Evolutionary conservation across 108 stramenopile genomes (phyloP).

Genomic region (Skeletonema marinoi): DNA sequence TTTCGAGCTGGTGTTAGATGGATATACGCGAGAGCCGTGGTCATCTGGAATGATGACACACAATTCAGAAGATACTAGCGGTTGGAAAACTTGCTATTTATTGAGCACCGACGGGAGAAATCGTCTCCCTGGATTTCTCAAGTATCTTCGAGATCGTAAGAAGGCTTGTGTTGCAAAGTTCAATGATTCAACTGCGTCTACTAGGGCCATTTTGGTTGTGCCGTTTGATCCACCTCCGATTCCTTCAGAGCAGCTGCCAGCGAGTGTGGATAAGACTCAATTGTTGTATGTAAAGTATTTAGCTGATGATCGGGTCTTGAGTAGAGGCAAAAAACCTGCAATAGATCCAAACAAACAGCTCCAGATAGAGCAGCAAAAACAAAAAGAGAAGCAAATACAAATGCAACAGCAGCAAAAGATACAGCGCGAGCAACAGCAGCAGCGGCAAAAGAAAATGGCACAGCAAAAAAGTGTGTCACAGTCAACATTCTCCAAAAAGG

Average conservation of each 20-base stretch:
- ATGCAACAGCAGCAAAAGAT: constrained; percentile 22
- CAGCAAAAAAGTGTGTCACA: not conserved
- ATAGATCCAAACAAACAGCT: constrained; percentile 8
- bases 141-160: constrained; percentile 71
- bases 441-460: constrained; percentile 19
- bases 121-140: constrained; percentile 75
- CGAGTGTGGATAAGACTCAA: constrained; percentile 26
- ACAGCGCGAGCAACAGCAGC: constrained; percentile 17
- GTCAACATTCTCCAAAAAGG: constrained; percentile 14
- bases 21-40: constrained; percentile 83
- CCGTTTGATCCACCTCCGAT: constrained; percentile 55
- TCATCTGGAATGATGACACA: constrained; percentile 42
- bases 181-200: constrained; percentile 23
- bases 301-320: constrained; percentile 39
- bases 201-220: constrained; percentile 55
- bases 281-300: constrained; percentile 52
- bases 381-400: constrained; percentile 33
- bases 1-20: constrained; percentile 62
- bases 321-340: not conserved
- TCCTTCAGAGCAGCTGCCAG: constrained; percentile 23
- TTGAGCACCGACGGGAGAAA: constrained; percentile 67
- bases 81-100: constrained; percentile 39
- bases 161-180: constrained; percentile 76
- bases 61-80: not conserved
- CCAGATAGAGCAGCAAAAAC: constrained; percentile 30